Conservation (phyloP, 305 asterid genomes). For the Ilex paraguariensis region DNA sequence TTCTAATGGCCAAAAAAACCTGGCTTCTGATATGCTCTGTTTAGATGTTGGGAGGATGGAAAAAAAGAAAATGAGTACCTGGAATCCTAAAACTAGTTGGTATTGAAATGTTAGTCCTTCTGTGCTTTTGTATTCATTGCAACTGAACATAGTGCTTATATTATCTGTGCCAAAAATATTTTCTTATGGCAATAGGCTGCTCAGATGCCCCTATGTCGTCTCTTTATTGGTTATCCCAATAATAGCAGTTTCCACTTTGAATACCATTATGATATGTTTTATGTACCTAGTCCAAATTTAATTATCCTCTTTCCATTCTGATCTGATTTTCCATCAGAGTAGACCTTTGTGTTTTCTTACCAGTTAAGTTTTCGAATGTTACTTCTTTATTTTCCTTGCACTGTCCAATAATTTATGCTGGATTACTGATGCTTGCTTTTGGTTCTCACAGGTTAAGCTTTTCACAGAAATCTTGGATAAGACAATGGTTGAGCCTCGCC, state of each 20-base stretch:
- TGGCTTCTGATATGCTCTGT: not conserved
- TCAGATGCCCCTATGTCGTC: not conserved
- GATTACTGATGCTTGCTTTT: not conserved
- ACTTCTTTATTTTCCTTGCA: not conserved
- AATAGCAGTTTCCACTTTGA: not conserved
- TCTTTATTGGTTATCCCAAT: not conserved
- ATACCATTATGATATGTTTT: not conserved
- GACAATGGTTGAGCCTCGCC: conserved; percentile 95
- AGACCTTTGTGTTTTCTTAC: not conserved
- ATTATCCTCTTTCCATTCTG: not conserved
- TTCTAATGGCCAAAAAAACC: no score
- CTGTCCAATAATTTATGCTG: not conserved
- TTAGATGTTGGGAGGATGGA: not conserved
- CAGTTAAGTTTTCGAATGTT: not conserved
- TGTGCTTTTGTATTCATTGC: not conserved
- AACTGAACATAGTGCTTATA: not conserved
- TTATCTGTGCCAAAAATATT: not conserved
- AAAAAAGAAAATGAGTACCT: no score
- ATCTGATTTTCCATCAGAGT: not conserved
- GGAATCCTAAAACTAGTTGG: not conserved
- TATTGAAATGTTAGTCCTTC: not conserved
- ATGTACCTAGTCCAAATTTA: not conserved
- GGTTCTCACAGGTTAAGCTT: conserved; percentile 62
- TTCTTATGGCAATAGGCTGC: not conserved
- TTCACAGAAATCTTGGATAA: conserved; percentile 69